Evolutionary conservation across 306 rosid genomes (phyloP).

Genomic region (Cercis canadensis): DNA sequence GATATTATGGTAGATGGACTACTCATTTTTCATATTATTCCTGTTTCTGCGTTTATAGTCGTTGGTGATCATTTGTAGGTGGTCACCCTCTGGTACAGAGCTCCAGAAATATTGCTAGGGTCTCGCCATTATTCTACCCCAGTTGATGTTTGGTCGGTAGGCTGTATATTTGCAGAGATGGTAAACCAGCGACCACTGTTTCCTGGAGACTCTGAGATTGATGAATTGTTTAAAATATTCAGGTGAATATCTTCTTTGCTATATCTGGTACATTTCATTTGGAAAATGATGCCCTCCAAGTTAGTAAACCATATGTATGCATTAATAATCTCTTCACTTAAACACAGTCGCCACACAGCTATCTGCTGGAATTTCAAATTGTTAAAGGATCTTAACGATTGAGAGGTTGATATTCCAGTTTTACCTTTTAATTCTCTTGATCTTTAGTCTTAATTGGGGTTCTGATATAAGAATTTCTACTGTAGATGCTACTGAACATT

Average conservation of each 20-base stretch:
- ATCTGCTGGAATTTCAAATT: no score
- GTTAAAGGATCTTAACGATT: no score
- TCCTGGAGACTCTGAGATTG: slow-evolving; percentile 99
- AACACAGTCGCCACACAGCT: no score
- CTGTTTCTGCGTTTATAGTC: slow-evolving; percentile 21
- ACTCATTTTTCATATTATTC: slow-evolving; percentile 1
- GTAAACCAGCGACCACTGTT: slow-evolving; percentile 87
- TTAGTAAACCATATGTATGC: no score
- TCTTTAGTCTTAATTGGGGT: no score
- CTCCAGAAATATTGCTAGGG: slow-evolving; percentile 98
- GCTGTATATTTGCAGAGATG: slow-evolving; percentile 99
- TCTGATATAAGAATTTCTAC: no score
- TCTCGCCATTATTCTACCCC: slow-evolving; percentile 99
- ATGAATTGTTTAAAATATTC: slow-evolving; percentile 94
- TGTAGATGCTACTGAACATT: no score
- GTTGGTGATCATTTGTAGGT: slow-evolving; percentile 58
- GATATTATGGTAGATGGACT: slow-evolving; percentile 7
- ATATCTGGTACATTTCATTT: background rate
- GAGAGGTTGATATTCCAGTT: no score
- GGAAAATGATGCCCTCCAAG: no score
- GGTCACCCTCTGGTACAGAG: slow-evolving; percentile 99
- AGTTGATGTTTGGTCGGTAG: slow-evolving; percentile 99
- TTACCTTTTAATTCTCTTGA: no score
- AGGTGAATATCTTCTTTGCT: slow-evolving; percentile 57
- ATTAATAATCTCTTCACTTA: no score